These are phyloP conservation scores for Dothidotthia symphoricarpi DNA, from an alignment of 2,329 filamentous ascomycete genomes.

Conservation along the genomic window DNA sequence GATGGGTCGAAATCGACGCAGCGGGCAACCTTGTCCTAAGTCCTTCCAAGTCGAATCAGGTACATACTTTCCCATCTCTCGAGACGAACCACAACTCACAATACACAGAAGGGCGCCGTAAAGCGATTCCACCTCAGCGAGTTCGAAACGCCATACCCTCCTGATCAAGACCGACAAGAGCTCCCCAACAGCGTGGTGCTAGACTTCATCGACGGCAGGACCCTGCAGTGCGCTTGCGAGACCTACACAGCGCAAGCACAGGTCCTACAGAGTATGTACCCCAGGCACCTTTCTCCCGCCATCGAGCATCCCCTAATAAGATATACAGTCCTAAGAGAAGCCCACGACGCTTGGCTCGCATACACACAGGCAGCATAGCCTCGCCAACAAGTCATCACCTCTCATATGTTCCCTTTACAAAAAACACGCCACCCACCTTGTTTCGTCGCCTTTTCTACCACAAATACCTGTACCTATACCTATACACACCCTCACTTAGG, in stretches of 20 bases:
- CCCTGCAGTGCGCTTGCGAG: constrained; percentile 59
- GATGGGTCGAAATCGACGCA: constrained; percentile 81
- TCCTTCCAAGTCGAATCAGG: constrained; percentile 60
- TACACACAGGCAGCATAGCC: constrained; percentile 28
- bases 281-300: not conserved
- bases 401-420: not conserved
- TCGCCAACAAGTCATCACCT: not conserved
- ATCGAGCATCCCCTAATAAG: constrained; percentile 11
- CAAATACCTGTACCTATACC: not conserved
- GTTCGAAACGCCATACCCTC: constrained; percentile 74
- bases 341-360: constrained; percentile 39
- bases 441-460: not conserved
- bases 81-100: too few species aligned
- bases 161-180: constrained; percentile 90
- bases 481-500: not conserved
- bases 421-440: too few species aligned
- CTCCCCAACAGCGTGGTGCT: constrained; percentile 78
- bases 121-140: constrained; percentile 86
- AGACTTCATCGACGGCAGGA: constrained; percentile 61
- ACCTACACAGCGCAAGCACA: constrained; percentile 35
- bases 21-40: constrained; percentile 81
- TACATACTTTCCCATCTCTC: too few species aligned
- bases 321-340: constrained; percentile 36
- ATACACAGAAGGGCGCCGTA: constrained; percentile 55
- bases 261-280: constrained; percentile 37